Evolutionary conservation across 2,329 filamentous ascomycete genomes (phyloP).

Genomic region (Penicillium sp.): DNA sequence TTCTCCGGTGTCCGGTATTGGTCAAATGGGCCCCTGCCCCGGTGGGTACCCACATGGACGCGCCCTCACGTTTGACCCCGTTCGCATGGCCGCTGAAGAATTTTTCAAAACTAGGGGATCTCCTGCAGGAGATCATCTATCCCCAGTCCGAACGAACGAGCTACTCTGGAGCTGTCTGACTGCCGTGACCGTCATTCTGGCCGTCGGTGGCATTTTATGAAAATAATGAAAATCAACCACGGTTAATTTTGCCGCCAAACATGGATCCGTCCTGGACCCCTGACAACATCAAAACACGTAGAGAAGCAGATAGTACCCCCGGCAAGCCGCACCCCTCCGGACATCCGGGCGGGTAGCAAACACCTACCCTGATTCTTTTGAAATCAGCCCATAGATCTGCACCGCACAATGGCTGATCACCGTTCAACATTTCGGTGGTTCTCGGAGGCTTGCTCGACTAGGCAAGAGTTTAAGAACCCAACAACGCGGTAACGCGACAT

Average conservation of each 20-base stretch:
- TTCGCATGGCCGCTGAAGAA: not conserved
- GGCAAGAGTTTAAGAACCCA: slow-evolving; percentile 3
- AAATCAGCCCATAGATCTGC: not conserved
- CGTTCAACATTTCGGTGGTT: not conserved
- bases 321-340: not conserved
- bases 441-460: slow-evolving; percentile 1
- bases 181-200: too few relatives aligned
- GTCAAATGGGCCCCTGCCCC: not conserved
- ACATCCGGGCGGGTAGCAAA: not conserved
- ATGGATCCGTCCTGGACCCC: not conserved
- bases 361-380: not conserved
- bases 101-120: not conserved
- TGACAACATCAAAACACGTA: not conserved
- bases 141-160: not conserved
- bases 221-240: not conserved
- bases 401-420: not conserved
- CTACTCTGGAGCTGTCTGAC: not conserved
- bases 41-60: not conserved
- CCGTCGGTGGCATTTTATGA: not conserved
- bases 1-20: not conserved
- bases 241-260: not conserved
- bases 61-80: not conserved
- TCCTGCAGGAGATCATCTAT: not conserved
- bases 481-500: not conserved
- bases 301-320: not conserved